Evolutionary conservation across 2,329 filamentous ascomycete genomes (phyloP).

Genomic region (Botrytis cinerea): DNA sequence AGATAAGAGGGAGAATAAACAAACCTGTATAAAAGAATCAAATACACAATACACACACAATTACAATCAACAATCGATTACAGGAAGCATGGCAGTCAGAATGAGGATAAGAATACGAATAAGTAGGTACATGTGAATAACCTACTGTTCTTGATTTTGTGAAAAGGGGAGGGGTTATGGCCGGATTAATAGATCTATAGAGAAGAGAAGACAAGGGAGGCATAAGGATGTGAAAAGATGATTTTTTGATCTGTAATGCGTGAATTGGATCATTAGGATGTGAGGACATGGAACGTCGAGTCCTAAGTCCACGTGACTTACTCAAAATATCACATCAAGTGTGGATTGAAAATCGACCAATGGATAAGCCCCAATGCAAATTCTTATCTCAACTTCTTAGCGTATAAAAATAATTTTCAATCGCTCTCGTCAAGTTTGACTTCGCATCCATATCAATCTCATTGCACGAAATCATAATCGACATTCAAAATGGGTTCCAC

Average conservation of each 20-base stretch:
- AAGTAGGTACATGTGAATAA: neutral
- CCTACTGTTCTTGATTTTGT: neutral
- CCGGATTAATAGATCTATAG: neutral
- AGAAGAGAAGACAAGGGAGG: neutral
- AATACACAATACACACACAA: conserved; percentile 5
- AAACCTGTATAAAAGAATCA: conserved; percentile 17
- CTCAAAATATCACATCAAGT: neutral
- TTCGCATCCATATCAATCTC: neutral
- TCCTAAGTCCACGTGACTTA: neutral
- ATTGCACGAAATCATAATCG: neutral
- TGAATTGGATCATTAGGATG: neutral
- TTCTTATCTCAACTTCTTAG: conserved; percentile 11
- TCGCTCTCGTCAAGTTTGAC: neutral
- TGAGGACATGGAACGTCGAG: neutral
- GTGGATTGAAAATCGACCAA: neutral
- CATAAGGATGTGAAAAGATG: neutral
- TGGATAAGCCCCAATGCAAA: conserved; percentile 6
- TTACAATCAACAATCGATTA: neutral
- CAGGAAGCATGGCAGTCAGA: neutral
- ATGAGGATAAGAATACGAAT: neutral
- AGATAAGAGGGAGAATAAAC: neutral
- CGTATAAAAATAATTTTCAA: conserved; percentile 22
- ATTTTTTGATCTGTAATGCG: neutral
- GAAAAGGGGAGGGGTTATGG: neutral
- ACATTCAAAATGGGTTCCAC: conserved; percentile 36